Percentiles rank a stretch among this genome's conserved stretches.
These are phyloP conservation scores for Daldinia childiae DNA, from an alignment of 495 filamentous ascomycete species.

Conservation along the genomic window DNA sequence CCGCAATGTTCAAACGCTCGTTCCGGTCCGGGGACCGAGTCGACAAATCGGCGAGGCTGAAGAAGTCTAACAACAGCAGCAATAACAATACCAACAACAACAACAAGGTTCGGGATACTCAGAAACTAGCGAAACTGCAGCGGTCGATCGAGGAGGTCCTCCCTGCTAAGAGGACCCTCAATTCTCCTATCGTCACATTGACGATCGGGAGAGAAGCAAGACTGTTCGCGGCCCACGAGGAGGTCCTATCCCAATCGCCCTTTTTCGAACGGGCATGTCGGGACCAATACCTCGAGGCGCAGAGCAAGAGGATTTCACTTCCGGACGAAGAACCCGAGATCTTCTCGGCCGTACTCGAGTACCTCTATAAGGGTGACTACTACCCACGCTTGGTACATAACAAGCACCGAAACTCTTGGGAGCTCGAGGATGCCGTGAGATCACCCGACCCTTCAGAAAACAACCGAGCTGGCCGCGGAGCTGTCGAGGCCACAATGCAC, in stretches of 20 bases:
- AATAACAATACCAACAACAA: slow-evolving; percentile 18
- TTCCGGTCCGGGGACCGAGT: slow-evolving; percentile 79
- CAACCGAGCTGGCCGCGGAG: slow-evolving; percentile 63
- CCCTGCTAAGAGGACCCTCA: slow-evolving; percentile 52
- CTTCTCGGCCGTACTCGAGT: slow-evolving; percentile 90
- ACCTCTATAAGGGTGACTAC: slow-evolving; percentile 95
- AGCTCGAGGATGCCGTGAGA: slow-evolving; percentile 70
- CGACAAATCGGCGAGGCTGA: slow-evolving; percentile 80
- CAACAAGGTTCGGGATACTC: slow-evolving; percentile 69
- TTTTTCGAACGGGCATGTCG: slow-evolving; percentile 75
- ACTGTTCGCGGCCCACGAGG: slow-evolving; percentile 91
- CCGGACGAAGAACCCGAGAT: slow-evolving; percentile 88
- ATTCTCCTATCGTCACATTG: slow-evolving; percentile 83
- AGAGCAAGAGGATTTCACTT: slow-evolving; percentile 75
- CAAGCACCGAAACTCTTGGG: slow-evolving; percentile 72
- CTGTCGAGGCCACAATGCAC: slow-evolving; percentile 79
- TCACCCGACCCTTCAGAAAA: slow-evolving; percentile 48
- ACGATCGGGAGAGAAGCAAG: slow-evolving; percentile 81
- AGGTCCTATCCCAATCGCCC: slow-evolving; percentile 81
- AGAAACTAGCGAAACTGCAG: slow-evolving; percentile 77
- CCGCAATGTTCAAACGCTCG: slow-evolving; percentile 84
- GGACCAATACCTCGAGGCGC: slow-evolving; percentile 68
- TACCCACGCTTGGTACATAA: slow-evolving; percentile 79
- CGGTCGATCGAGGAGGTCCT: slow-evolving; percentile 60
- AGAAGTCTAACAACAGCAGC: slow-evolving; percentile 59